phyloP scores from a whole-genome alignment of 73 alveolate species.

The Effrenium voratum region DNA sequence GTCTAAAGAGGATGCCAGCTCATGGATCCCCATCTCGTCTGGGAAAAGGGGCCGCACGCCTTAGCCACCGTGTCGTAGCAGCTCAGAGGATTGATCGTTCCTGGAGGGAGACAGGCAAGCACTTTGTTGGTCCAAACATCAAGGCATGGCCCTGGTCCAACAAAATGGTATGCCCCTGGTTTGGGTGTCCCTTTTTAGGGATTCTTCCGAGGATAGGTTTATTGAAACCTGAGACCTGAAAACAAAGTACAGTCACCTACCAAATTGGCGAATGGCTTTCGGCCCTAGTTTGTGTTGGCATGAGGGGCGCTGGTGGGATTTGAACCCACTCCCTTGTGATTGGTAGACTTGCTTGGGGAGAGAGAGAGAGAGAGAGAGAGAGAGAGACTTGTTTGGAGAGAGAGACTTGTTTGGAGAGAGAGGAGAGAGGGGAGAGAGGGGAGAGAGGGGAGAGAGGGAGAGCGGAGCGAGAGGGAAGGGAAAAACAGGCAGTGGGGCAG shows the following conservation, averaged over 20 bases:
- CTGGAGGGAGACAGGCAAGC: not conserved
- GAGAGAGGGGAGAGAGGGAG: too few species aligned
- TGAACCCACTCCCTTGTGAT: too few species aligned
- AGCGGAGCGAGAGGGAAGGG: not conserved
- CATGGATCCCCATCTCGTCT: too few species aligned
- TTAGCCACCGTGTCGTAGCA: constrained; percentile 80
- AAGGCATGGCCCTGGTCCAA: not conserved
- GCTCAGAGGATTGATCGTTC: constrained; percentile 74
- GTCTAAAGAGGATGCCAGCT: too few species aligned
- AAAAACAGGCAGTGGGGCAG: not conserved
- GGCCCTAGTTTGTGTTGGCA: too few species aligned
- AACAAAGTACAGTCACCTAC: not conserved
- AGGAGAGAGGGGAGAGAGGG: too few species aligned
- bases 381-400: too few species aligned
- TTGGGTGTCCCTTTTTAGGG: not conserved
- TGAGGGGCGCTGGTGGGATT: too few species aligned
- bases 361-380: too few species aligned
- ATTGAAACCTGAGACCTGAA: not conserved
- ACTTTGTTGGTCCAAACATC: not conserved
- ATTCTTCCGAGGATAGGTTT: not conserved
- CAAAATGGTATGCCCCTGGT: not conserved
- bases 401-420: too few species aligned
- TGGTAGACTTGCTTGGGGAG: too few species aligned
- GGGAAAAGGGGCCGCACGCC: not conserved
- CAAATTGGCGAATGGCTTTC: not conserved